Conservation (phyloP, 352 stramenopile genomes). For the Globisporangium nagaii region DNA sequence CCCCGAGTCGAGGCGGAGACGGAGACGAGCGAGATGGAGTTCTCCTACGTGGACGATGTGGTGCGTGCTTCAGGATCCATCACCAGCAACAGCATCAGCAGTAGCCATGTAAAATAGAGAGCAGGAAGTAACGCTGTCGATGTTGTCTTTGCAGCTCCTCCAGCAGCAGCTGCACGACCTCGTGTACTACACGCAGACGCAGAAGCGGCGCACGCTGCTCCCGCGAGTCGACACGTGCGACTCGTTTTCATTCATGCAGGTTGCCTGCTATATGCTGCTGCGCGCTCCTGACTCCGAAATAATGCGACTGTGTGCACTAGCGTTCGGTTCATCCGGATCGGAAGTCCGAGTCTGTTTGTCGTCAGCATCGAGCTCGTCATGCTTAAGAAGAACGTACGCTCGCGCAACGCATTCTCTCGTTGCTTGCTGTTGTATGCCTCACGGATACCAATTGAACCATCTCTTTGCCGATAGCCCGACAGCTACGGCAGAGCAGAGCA, state of each 20-base stretch:
- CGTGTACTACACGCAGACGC: slow-evolving; percentile 36
- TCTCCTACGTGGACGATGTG: slow-evolving; percentile 11
- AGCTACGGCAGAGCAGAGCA: slow-evolving; percentile 22
- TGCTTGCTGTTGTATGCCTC: too few species aligned
- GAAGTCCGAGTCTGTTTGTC: slow-evolving; percentile 12
- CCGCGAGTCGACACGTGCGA: slow-evolving; percentile 62
- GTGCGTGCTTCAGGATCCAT: too few species aligned
- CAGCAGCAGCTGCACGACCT: slow-evolving; percentile 70
- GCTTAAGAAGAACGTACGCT: slow-evolving; percentile 32
- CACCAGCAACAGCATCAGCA: not conserved
- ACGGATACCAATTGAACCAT: too few species aligned
- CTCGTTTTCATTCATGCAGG: not conserved
- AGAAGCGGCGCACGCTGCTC: slow-evolving; percentile 36
- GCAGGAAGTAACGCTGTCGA: not conserved
- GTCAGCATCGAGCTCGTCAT: slow-evolving; percentile 30
- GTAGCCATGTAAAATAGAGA: not conserved
- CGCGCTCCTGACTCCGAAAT: too few species aligned
- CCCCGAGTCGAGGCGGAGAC: not conserved
- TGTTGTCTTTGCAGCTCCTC: slow-evolving; percentile 17
- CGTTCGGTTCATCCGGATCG: slow-evolving; percentile 25
- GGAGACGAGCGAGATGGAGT: slow-evolving; percentile 4
- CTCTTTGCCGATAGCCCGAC: slow-evolving; percentile 32
- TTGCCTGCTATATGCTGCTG: not conserved
- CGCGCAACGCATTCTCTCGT: not conserved
- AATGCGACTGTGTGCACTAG: slow-evolving; percentile 4